Percentiles rank a stretch among this genome's conserved stretches.
Conservation (phyloP, 108 stramenopile species). For the Nitzschia sp. region DNA sequence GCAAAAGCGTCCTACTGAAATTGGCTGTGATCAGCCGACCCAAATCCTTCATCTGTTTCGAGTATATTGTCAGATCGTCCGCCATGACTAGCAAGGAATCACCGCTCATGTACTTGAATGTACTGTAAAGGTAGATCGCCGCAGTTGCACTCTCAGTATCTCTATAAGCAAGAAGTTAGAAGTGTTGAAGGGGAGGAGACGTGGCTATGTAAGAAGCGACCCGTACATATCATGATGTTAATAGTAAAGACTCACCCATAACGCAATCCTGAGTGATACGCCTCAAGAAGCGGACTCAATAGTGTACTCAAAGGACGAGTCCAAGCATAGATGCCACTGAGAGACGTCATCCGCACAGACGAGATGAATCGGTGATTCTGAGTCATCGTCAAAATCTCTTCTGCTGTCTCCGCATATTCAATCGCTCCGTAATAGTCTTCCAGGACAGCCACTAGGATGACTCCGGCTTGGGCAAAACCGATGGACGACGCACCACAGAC, state of each 20-base stretch:
- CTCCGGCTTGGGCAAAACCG: constrained; percentile 3
- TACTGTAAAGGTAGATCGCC: not conserved
- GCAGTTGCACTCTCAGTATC: not conserved
- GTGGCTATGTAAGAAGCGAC: too few relatives aligned
- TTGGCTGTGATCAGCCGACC: not conserved
- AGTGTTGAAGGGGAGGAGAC: too few relatives aligned
- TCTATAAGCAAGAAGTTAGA: too few relatives aligned
- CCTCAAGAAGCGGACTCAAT: not conserved
- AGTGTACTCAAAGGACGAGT: not conserved
- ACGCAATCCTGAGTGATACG: not conserved
- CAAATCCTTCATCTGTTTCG: not conserved
- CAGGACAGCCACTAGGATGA: constrained; percentile 2
- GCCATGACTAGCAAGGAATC: not conserved
- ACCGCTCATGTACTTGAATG: not conserved
- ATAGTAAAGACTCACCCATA: too few relatives aligned
- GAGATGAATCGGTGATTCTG: too few relatives aligned
- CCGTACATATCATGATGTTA: too few relatives aligned
- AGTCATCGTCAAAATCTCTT: too few relatives aligned
- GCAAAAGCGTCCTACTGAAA: not conserved
- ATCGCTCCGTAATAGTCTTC: too few relatives aligned
- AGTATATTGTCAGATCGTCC: not conserved
- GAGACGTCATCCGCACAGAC: too few relatives aligned
- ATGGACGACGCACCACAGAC: not conserved
- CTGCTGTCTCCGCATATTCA: too few relatives aligned
- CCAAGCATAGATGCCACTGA: not conserved